Evolutionary conservation across 176 grass and related monocot species (phyloP).

Genomic region (Juncus inflexus): DNA sequence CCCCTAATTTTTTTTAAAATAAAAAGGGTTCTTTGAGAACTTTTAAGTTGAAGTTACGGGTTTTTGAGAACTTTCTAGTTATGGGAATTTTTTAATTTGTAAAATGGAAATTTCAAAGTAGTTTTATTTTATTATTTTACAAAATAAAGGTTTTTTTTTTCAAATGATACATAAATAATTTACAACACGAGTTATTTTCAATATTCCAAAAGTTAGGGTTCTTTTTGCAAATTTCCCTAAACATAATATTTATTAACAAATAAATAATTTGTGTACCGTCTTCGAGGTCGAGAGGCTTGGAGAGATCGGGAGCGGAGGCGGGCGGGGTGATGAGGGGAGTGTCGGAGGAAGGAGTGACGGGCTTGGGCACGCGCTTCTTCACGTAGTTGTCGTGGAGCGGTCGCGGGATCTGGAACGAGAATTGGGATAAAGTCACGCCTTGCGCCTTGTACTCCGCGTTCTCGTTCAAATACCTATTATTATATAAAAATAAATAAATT

Average conservation of each 20-base stretch:
- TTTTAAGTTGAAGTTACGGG: too few species aligned
- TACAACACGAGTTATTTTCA: too few species aligned
- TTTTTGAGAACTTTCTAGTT: too few species aligned
- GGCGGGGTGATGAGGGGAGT: background rate
- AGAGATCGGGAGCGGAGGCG: background rate
- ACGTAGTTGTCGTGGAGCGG: constrained; percentile 27
- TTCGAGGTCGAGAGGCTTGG: background rate
- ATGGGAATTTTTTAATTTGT: too few species aligned
- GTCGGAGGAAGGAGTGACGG: background rate
- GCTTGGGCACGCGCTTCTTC: constrained; percentile 11
- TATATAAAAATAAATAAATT: background rate
- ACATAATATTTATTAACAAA: background rate
- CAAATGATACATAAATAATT: too few species aligned
- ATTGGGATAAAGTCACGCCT: constrained; percentile 15
- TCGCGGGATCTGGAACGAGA: constrained; percentile 26
- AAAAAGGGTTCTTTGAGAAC: too few species aligned
- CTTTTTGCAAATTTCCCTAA: background rate
- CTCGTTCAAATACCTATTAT: constrained; percentile 26
- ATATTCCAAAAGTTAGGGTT: background rate
- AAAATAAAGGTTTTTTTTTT: too few species aligned
- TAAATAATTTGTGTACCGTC: constrained; percentile 11
- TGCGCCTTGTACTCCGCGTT: constrained; percentile 24
- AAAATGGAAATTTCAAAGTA: too few species aligned
- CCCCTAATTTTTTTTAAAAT: too few species aligned
- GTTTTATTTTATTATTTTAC: too few species aligned